Conservation (phyloP, 441 rosid species). For the Populus hybrid region DNA sequence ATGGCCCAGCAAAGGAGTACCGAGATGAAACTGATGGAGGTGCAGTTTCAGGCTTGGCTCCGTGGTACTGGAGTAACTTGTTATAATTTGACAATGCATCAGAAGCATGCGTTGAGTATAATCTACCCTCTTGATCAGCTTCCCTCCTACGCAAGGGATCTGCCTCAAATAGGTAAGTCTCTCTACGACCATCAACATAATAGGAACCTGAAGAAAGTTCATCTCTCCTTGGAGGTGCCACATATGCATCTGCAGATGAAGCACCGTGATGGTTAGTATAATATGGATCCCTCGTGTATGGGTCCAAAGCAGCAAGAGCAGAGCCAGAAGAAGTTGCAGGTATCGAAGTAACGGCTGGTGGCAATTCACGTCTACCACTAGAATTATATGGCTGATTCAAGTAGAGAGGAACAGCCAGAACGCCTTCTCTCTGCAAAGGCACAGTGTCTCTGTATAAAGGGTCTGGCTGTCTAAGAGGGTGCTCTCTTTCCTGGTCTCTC, state of each 20-base stretch:
- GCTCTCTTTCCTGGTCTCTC: conserved; percentile 39
- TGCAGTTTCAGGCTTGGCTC: conserved; percentile 22
- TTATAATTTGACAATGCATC: conserved; percentile 36
- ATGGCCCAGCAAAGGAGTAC: conserved; percentile 24
- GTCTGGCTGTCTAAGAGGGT: conserved; percentile 31
- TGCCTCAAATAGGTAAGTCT: conserved; percentile 21
- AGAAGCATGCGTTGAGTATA: conserved; percentile 38
- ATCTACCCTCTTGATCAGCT: conserved; percentile 19
- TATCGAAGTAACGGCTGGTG: conserved; percentile 9
- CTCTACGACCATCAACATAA: conserved; percentile 23
- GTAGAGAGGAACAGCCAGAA: conserved; percentile 26
- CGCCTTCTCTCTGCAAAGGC: conserved; percentile 37
- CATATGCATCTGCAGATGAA: conserved; percentile 19
- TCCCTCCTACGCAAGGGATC: conserved; percentile 33
- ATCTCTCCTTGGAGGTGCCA: conserved; percentile 34
- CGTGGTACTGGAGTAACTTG: conserved; percentile 24
- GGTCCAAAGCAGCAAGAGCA: conserved; percentile 22
- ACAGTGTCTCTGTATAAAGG: conserved; percentile 26
- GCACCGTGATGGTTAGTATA: conserved; percentile 22
- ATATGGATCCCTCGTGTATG: conserved; percentile 38
- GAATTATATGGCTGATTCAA: conserved; percentile 28
- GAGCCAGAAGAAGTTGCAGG: conserved; percentile 25
- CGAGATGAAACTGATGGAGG: conserved; percentile 39
- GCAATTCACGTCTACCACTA: conserved; percentile 39
- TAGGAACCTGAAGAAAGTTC: conserved; percentile 21